These are phyloP conservation scores for Phytophthora citricola DNA, from an alignment of 352 stramenopile species.

Conservation along the genomic window DNA sequence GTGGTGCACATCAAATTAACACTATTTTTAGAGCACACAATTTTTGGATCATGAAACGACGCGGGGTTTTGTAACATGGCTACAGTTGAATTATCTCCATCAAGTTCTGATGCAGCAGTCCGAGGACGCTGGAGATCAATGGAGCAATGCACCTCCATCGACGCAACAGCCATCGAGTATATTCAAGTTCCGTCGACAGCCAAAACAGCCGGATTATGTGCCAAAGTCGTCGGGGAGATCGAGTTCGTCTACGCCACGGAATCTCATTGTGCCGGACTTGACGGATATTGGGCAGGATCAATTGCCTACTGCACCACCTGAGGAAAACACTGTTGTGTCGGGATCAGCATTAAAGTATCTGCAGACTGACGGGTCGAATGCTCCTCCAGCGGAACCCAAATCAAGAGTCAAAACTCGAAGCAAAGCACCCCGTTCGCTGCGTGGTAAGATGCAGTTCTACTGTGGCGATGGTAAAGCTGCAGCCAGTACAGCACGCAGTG, in stretches of 20 bases:
- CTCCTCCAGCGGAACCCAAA: background rate
- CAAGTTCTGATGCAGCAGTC: slow-evolving; percentile 18
- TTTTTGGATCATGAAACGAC: slow-evolving; percentile 33
- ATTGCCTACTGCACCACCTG: slow-evolving; percentile 18
- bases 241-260: slow-evolving; percentile 38
- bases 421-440: slow-evolving; percentile 33
- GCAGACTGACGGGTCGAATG: slow-evolving; percentile 10
- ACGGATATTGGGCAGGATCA: slow-evolving; percentile 12
- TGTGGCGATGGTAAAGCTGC: slow-evolving; percentile 16
- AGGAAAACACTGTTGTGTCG: slow-evolving; percentile 2
- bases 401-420: slow-evolving; percentile 12
- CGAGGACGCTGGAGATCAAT: slow-evolving; percentile 13
- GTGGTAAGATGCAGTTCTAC: slow-evolving; percentile 39
- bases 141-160: slow-evolving; percentile 9
- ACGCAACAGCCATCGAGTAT: slow-evolving; percentile 21
- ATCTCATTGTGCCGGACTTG: slow-evolving; percentile 47
- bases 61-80: slow-evolving; percentile 23
- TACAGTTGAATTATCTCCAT: slow-evolving; percentile 10
- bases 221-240: slow-evolving; percentile 28
- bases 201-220: slow-evolving; percentile 13
- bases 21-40: slow-evolving; percentile 15
- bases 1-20: slow-evolving; percentile 15
- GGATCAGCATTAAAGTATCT: slow-evolving; percentile 31
- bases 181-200: slow-evolving; percentile 47
- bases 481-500: slow-evolving; percentile 16